Percentiles rank a stretch among this genome's conserved stretches.
phyloP scores from a whole-genome alignment of 192 early-diverging fungal genomes.

The Rhizoclosmatium sp. region DNA sequence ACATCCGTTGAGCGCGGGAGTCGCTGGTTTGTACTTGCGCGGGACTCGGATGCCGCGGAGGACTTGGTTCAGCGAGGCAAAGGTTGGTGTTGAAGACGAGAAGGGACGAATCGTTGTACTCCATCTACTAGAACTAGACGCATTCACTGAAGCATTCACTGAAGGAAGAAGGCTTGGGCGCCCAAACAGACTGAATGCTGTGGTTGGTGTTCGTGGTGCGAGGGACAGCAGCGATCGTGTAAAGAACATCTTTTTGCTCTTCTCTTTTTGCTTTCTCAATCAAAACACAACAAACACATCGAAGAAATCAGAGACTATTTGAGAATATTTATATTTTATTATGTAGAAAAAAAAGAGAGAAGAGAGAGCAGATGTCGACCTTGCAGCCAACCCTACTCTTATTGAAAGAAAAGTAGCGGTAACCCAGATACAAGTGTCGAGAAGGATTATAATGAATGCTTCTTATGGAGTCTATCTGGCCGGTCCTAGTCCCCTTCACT shows the following conservation, averaged over 20 bases:
- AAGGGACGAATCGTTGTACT: neutral
- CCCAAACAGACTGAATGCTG: too few relatives aligned
- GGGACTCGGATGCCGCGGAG: constrained; percentile 84
- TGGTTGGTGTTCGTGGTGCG: too few relatives aligned
- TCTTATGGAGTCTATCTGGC: neutral
- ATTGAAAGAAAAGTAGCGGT: neutral
- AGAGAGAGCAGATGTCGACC: neutral
- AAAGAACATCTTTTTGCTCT: too few relatives aligned
- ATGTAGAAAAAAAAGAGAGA: too few relatives aligned
- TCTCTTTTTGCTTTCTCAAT: too few relatives aligned
- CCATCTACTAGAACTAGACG: too few relatives aligned
- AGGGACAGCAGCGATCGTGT: too few relatives aligned
- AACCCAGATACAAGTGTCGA: constrained; percentile 6
- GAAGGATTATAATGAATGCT: neutral
- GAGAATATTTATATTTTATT: too few relatives aligned
- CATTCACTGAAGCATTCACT: too few relatives aligned
- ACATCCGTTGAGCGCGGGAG: constrained; percentile 84
- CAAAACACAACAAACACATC: too few relatives aligned
- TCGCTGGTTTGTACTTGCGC: constrained; percentile 68
- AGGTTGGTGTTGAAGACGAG: neutral
- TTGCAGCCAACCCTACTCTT: neutral
- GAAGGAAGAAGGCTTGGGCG: too few relatives aligned
- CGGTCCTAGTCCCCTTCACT: neutral
- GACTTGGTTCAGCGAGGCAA: constrained; percentile 92
- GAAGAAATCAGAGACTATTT: too few relatives aligned